Evolutionary conservation across 2,329 filamentous ascomycete genomes (phyloP).

Genomic region (Lasiodiplodia sp.): DNA sequence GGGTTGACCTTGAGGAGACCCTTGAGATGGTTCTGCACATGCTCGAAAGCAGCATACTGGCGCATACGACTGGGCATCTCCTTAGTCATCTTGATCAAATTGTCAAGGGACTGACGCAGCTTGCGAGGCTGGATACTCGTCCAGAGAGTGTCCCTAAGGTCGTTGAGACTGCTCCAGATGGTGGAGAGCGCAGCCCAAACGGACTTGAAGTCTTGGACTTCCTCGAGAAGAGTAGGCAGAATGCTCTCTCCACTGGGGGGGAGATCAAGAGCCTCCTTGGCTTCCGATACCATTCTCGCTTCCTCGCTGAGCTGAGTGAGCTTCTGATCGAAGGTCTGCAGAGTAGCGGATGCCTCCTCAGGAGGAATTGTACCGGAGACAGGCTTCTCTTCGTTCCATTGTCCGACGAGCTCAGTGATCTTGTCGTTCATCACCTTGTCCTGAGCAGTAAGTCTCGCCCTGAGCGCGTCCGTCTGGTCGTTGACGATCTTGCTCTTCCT

Average conservation of each 20-base stretch:
- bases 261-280: slow-evolving; percentile 94
- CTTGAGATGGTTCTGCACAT: slow-evolving; percentile 90
- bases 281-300: slow-evolving; percentile 91
- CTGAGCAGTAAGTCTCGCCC: slow-evolving; percentile 93
- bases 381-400: slow-evolving; percentile 97
- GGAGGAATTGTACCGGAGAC: slow-evolving; percentile 94
- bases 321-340: slow-evolving; percentile 82
- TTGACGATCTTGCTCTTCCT: slow-evolving; percentile 95
- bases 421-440: slow-evolving; percentile 90
- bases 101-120: slow-evolving; percentile 86
- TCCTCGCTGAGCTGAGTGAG: slow-evolving; percentile 87
- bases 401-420: slow-evolving; percentile 80
- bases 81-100: slow-evolving; percentile 95
- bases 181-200: slow-evolving; percentile 96
- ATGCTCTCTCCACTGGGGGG: slow-evolving; percentile 80
- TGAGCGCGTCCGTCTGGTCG: slow-evolving; percentile 93
- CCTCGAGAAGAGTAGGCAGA: slow-evolving; percentile 86
- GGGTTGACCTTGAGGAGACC: slow-evolving; percentile 90
- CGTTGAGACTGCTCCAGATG: slow-evolving; percentile 95
- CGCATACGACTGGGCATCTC: slow-evolving; percentile 99
- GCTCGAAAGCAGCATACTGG: slow-evolving; percentile 99
- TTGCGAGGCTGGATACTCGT: slow-evolving; percentile 95
- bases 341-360: slow-evolving; percentile 82
- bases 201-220: slow-evolving; percentile 98
- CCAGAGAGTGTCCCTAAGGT: slow-evolving; percentile 92